These are phyloP conservation scores for Candida tunisiensis DNA, from an alignment of 1,139 yeast genomes.

Conservation along the genomic window DNA sequence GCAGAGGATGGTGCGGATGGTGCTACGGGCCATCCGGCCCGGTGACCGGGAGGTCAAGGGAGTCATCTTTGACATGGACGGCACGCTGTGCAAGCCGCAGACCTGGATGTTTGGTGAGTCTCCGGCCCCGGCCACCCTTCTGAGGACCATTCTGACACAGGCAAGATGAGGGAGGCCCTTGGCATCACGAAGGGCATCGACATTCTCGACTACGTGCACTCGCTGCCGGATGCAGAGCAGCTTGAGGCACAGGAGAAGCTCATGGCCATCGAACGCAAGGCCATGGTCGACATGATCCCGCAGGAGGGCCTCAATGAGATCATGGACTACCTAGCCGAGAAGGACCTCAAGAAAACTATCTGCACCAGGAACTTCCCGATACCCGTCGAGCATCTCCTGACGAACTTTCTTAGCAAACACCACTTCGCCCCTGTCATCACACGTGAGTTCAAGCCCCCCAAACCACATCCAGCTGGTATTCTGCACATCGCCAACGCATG, in stretches of 20 bases:
- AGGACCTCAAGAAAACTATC: slow-evolving; percentile 29
- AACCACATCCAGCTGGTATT: slow-evolving; percentile 46
- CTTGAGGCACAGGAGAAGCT: slow-evolving; percentile 29
- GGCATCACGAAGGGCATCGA: slow-evolving; percentile 32
- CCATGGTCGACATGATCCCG: slow-evolving; percentile 42
- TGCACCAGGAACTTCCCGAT: slow-evolving; percentile 41
- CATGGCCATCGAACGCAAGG: slow-evolving; percentile 33
- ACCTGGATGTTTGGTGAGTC: slow-evolving; percentile 42
- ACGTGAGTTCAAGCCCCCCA: slow-evolving; percentile 44
- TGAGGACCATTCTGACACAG: slow-evolving; percentile 7
- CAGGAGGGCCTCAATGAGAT: slow-evolving; percentile 24
- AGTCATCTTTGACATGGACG: slow-evolving; percentile 53
- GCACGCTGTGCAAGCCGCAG: slow-evolving; percentile 42
- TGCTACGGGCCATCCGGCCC: slow-evolving; percentile 14
- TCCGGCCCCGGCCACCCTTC: not conserved
- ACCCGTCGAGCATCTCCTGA: slow-evolving; percentile 34
- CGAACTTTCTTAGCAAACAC: slow-evolving; percentile 25
- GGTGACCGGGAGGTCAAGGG: slow-evolving; percentile 27
- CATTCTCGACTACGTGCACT: slow-evolving; percentile 31
- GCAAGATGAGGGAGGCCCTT: slow-evolving; percentile 39
- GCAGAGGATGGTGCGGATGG: slow-evolving; percentile 13
- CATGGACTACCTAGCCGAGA: slow-evolving; percentile 19
- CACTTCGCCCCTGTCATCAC: slow-evolving; percentile 37
- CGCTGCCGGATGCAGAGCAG: slow-evolving; percentile 23
- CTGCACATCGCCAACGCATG: slow-evolving; percentile 32